Evolutionary conservation across 495 filamentous ascomycete species (phyloP).

Genomic region (Extremus antarcticus): DNA sequence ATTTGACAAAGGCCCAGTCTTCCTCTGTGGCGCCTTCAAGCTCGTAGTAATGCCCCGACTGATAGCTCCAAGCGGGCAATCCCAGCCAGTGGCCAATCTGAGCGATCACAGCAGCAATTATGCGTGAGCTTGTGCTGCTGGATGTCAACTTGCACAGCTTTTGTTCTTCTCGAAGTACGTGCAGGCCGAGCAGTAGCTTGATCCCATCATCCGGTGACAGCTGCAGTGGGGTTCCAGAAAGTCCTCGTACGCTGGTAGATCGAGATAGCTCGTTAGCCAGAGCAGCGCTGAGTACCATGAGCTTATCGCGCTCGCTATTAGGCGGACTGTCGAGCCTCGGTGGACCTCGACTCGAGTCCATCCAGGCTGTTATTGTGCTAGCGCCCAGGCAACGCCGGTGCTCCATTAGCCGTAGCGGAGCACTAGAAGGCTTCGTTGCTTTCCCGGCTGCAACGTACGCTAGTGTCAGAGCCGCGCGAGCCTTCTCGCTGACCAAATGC

Average conservation of each 20-base stretch:
- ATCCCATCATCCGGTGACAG: not conserved
- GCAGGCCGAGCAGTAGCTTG: slow-evolving; percentile 61
- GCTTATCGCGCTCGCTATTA: slow-evolving; percentile 5
- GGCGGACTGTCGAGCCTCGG: not conserved
- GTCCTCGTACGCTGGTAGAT: not conserved
- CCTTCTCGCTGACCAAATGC: slow-evolving; percentile 5
- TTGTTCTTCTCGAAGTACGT: slow-evolving; percentile 77
- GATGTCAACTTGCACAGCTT: slow-evolving; percentile 63
- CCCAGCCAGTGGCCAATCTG: slow-evolving; percentile 79
- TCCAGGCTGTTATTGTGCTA: not conserved
- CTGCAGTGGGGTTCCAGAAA: not conserved
- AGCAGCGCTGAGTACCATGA: slow-evolving; percentile 4
- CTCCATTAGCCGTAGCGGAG: not conserved
- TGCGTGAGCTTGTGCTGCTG: slow-evolving; percentile 39
- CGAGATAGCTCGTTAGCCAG: slow-evolving; percentile 3
- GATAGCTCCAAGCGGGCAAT: slow-evolving; percentile 60
- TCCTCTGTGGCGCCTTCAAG: slow-evolving; percentile 54
- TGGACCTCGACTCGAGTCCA: not conserved
- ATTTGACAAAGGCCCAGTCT: slow-evolving; percentile 50
- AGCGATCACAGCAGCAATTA: slow-evolving; percentile 57
- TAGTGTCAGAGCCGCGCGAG: slow-evolving; percentile 4
- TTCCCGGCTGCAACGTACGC: slow-evolving; percentile 5
- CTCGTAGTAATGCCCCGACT: slow-evolving; percentile 50
- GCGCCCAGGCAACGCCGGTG: not conserved
- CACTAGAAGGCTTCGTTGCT: not conserved